Evolutionary conservation across 345 rosid species (phyloP).

Genomic region (Noccaea caerulescens): DNA sequence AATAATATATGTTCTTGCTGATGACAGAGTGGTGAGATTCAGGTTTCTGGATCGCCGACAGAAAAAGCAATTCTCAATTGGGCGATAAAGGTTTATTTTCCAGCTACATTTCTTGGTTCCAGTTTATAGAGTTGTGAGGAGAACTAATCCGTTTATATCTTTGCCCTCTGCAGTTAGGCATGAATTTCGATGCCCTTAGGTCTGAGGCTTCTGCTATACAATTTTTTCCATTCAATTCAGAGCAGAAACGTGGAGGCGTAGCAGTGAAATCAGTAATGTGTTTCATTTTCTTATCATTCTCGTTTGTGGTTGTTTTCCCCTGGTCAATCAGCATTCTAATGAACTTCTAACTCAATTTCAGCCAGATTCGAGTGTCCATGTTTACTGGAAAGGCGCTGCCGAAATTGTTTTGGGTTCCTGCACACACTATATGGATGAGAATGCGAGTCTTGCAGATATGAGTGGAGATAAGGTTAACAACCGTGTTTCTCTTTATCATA

Average conservation of each 20-base stretch:
- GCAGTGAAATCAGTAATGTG: conserved; percentile 64
- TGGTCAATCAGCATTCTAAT: conserved; percentile 4
- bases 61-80: conserved; percentile 89
- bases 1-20: conserved; percentile 17
- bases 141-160: conserved; percentile 28
- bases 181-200: conserved; percentile 71
- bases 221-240: conserved; percentile 90
- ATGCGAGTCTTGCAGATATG: conserved; percentile 54
- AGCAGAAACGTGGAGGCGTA: conserved; percentile 88
- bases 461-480: conserved; percentile 67
- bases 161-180: conserved; percentile 67
- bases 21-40: conserved; percentile 67
- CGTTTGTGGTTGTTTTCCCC: conserved; percentile 13
- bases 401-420: conserved; percentile 90
- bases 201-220: conserved; percentile 68
- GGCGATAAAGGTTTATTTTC: conserved; percentile 69
- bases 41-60: conserved; percentile 94
- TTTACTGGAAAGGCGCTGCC: conserved; percentile 99
- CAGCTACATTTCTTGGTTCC: conserved; percentile 17
- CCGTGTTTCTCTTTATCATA: conserved; percentile 11
- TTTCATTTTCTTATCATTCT: conserved; percentile 15
- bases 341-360: conserved; percentile 37
- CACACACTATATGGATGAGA: conserved; percentile 61
- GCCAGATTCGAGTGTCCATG: conserved; percentile 68
- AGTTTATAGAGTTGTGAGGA: conserved; percentile 7